These are phyloP conservation scores for Tylopilus rubrobrunneus DNA, from an alignment of 768 basidiomycete genomes.

Conservation along the genomic window DNA sequence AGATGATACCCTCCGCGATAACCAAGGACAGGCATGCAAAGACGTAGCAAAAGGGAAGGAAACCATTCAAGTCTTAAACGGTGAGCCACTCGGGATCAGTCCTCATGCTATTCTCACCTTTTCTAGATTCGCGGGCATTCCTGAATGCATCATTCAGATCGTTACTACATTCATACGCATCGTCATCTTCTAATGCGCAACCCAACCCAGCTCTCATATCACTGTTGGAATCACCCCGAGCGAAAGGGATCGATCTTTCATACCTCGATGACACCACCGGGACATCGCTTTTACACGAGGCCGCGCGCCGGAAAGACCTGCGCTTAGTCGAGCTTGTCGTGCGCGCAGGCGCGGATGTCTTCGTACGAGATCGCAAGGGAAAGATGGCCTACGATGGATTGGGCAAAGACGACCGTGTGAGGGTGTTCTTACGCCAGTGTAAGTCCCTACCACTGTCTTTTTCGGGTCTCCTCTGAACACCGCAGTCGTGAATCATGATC, in stretches of 20 bases:
- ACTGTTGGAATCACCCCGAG: slow-evolving; percentile 68
- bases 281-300: slow-evolving; percentile 80
- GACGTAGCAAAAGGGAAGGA: slow-evolving; percentile 76
- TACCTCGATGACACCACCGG: slow-evolving; percentile 80
- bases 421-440: slow-evolving; percentile 84
- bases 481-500: slow-evolving; percentile 77
- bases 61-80: slow-evolving; percentile 60
- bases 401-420: slow-evolving; percentile 78
- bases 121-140: slow-evolving; percentile 69
- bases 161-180: slow-evolving; percentile 66
- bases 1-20: slow-evolving; percentile 73
- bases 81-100: slow-evolving; percentile 33
- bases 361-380: slow-evolving; percentile 75
- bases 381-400: slow-evolving; percentile 61
- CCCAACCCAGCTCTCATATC: slow-evolving; percentile 45
- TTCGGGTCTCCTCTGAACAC: slow-evolving; percentile 1
- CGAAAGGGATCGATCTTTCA: slow-evolving; percentile 68
- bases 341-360: slow-evolving; percentile 84
- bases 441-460: slow-evolving; percentile 26
- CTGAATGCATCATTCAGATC: slow-evolving; percentile 74
- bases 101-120: slow-evolving; percentile 4
- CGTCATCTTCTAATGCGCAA: slow-evolving; percentile 45
- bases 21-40: slow-evolving; percentile 58
- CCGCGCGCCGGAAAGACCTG: slow-evolving; percentile 76
- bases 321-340: slow-evolving; percentile 80